These are phyloP conservation scores for Skeletonema marinoi DNA, from an alignment of 108 stramenopile genomes.

Conservation along the genomic window DNA sequence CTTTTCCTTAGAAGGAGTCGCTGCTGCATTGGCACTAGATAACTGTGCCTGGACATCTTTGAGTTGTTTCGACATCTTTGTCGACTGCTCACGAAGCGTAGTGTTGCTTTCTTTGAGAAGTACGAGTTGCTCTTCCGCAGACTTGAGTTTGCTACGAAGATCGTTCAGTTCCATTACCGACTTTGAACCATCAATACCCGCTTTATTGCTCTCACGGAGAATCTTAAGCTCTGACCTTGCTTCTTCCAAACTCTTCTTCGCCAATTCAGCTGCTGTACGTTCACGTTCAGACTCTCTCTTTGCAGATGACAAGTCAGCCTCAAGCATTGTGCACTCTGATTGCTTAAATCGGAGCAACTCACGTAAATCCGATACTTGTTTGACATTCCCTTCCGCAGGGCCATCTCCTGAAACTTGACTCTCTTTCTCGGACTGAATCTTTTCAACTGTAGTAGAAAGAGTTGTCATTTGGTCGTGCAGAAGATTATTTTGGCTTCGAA, in stretches of 20 bases:
- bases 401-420: slow-evolving; percentile 24
- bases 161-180: slow-evolving; percentile 23
- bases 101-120: slow-evolving; percentile 82
- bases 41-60: slow-evolving; percentile 41
- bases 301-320: slow-evolving; percentile 76
- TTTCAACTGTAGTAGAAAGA: slow-evolving; percentile 63
- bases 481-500: slow-evolving; percentile 70
- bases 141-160: slow-evolving; percentile 51
- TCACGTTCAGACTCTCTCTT: slow-evolving; percentile 78
- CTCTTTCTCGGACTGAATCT: slow-evolving; percentile 50
- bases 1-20: slow-evolving; percentile 51
- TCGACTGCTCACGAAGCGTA: slow-evolving; percentile 70
- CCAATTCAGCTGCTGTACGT: slow-evolving; percentile 64
- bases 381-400: slow-evolving; percentile 27
- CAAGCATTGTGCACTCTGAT: slow-evolving; percentile 76
- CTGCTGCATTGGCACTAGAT: slow-evolving; percentile 43
- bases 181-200: slow-evolving; percentile 6
- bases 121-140: slow-evolving; percentile 65
- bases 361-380: slow-evolving; percentile 69
- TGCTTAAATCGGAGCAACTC: slow-evolving; percentile 82
- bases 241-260: slow-evolving; percentile 80
- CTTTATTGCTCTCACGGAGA: slow-evolving; percentile 28
- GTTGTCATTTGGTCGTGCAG: slow-evolving; percentile 81
- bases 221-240: slow-evolving; percentile 75
- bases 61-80: slow-evolving; percentile 47